Base-by-base conservation (phyloP, 441 rosid genomes). In the Croton setiger region DNA sequence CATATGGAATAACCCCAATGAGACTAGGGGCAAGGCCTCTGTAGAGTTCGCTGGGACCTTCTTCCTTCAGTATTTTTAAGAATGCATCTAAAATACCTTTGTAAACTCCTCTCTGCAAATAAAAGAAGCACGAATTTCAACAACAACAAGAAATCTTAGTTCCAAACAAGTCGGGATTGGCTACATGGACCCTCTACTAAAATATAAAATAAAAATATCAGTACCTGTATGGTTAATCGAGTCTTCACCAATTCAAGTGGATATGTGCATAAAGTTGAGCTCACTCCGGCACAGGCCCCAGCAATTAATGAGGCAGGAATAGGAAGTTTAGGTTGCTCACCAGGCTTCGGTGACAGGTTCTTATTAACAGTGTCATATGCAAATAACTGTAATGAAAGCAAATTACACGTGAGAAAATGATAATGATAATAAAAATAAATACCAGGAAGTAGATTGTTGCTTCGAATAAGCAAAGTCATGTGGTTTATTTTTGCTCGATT, bases 261-360 rank as follows among this genome's bases (percentile, higher is more conserved):
- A 75, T 94, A 94, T 4, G 94, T 94, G 79, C 85, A 88, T 72
- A 94, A 79, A 39, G 99, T 92, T 44, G 97, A 93, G 82, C 94
- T 88, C 71, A 94, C 99, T 72, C 99, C 99, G 73, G 99, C 99
- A 85, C 92, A 92, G 9, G 98, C 99, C 56, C 99, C 99, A 0
- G 99, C 99, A 27, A 94, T 67, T 66, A 92, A 76, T 3, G 99
- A 94, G 53, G 98, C 90, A 33, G 99, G 90, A 63, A 94, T 72
- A 4, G 88, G 90, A 20, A 92, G 76, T 74, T 87, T 92, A 1
- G 93, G 77, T 45, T 79, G 82, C 75, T 92, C 96, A 33, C 97
- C 99, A 35, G 82, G 78, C 72, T 80, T 77, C 20, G 96, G 75
- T 10, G 97, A 85, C 80, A 95, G 20, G 37, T 77, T 75, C 86